phyloP scores from a whole-genome alignment of 1,139 yeast genomes.

The Diutina mesorugosa region DNA sequence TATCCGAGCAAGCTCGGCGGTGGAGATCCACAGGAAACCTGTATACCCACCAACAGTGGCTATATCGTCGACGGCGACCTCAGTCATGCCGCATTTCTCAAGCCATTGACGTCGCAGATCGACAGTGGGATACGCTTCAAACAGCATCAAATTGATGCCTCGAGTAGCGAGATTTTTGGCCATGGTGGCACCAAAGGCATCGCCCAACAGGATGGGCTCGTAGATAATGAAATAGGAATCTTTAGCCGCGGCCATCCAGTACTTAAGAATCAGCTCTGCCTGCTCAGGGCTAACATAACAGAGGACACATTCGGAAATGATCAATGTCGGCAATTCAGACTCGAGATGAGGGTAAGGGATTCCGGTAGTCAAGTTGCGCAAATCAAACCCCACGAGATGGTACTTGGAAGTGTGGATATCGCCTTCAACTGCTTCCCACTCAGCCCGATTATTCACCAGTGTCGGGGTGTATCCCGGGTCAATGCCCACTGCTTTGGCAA shows the following conservation, averaged over 20 bases:
- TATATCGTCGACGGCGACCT: slow-evolving; percentile 35
- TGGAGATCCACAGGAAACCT: slow-evolving; percentile 28
- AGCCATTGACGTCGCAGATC: slow-evolving; percentile 30
- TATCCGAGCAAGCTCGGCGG: slow-evolving; percentile 38
- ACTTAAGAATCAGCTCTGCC: slow-evolving; percentile 37
- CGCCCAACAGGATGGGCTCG: slow-evolving; percentile 73
- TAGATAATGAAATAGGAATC: slow-evolving; percentile 43
- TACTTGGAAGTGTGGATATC: slow-evolving; percentile 33
- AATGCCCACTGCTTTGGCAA: slow-evolving; percentile 10
- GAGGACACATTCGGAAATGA: slow-evolving; percentile 80
- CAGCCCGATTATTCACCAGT: slow-evolving; percentile 8
- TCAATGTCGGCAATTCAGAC: slow-evolving; percentile 42
- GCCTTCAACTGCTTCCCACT: slow-evolving; percentile 13
- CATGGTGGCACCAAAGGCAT: slow-evolving; percentile 79
- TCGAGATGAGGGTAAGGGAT: slow-evolving; percentile 3
- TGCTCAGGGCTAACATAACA: slow-evolving; percentile 61
- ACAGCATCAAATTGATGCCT: slow-evolving; percentile 60
- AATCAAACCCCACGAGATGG: slow-evolving; percentile 42
- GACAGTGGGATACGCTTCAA: slow-evolving; percentile 23
- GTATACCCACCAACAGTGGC: slow-evolving; percentile 39
- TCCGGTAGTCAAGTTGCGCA: slow-evolving; percentile 20
- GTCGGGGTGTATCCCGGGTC: not conserved
- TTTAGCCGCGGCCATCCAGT: slow-evolving; percentile 13
- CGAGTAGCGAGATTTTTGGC: slow-evolving; percentile 52
- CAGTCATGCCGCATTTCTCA: slow-evolving; percentile 11